These are phyloP conservation scores for Schizochytrium sp. DNA, from an alignment of 108 stramenopile genomes.

Conservation along the genomic window DNA sequence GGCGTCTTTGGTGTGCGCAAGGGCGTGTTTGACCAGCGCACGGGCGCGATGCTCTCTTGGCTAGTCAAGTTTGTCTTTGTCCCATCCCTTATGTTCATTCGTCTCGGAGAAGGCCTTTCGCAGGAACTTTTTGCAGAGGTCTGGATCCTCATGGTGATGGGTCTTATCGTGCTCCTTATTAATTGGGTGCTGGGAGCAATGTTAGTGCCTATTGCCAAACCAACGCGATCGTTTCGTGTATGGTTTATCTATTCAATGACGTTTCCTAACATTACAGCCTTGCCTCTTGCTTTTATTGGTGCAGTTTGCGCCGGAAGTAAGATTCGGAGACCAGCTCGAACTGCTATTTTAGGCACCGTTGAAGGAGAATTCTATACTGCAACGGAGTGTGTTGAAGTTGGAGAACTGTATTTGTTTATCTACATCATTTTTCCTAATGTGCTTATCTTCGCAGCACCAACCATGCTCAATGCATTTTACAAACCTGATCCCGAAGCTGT, in stretches of 20 bases:
- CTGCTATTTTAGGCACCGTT: neutral
- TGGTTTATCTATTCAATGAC: conserved; percentile 49
- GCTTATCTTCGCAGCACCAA: neutral
- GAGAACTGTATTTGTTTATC: conserved; percentile 32
- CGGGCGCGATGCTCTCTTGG: conserved; percentile 23
- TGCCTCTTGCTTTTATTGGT: conserved; percentile 38
- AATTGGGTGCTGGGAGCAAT: neutral
- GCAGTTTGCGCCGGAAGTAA: conserved; percentile 8
- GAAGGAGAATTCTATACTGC: neutral
- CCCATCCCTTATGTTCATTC: conserved; percentile 42
- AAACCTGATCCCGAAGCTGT: no score
- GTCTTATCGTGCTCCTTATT: neutral
- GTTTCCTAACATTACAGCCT: neutral
- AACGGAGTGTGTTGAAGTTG: conserved; percentile 17
- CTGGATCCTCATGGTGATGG: neutral
- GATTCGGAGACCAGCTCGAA: neutral
- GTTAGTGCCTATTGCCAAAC: conserved; percentile 20
- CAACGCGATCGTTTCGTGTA: neutral
- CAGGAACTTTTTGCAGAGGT: conserved; percentile 25
- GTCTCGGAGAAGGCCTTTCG: conserved; percentile 6
- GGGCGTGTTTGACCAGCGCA: neutral
- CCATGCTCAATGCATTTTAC: neutral
- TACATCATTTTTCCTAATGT: conserved; percentile 11
- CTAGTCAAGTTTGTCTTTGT: neutral
- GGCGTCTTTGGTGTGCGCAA: neutral